Evolutionary conservation across 1,284 basidiomycete species (phyloP), one percentile per base, ranked within the genome.

Genomic region (Ceratorhiza oryzae-sativae): DNA sequence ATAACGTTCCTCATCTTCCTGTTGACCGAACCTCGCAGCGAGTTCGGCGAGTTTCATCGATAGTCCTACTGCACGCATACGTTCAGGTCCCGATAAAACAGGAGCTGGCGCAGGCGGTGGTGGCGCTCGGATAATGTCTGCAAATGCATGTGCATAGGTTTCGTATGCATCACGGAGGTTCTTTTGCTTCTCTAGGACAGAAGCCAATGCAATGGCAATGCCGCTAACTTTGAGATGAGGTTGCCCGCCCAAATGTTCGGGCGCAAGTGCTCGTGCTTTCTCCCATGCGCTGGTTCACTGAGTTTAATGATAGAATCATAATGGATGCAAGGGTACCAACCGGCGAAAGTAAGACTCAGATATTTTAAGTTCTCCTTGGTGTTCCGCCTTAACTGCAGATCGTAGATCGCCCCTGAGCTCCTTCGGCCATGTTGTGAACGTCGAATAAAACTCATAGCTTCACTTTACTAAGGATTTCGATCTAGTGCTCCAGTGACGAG

Each of bases 151-250:
- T 13, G 76, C 75, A 77, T 88, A 86, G 0, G 84, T 79, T 2
- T 83, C 81, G 75, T 87, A 90, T 0, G 91, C 90, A 5, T 80
- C 80, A 34, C 83, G 78, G 0, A 79, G 79, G 27, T 83, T 81
- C 9, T 83, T 79, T 6, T 81, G 78, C 13, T 81, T 79, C 75
- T 91, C 88, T 15, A 89, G 81, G 0, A 89, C 84, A 55, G 87
- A 86, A 1, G 86, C 88, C 51, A 92, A 82, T 4, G 84, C 81
- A 23, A 90, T 84, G 0, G 86, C 88, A n/a, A 93, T 86, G 1
- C 91, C 91, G 0, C 89, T 87, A 1, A 87, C 80, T 79, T 91
- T 92, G 73, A 92, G 83, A 72, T 88, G 84, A 0, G 89, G 86
- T 10, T 87, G 81, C 0, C 82, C 73, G 1, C 82, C 81, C 75